Evolutionary conservation across 352 stramenopile genomes (phyloP).

Genomic region (Phytophthora pistaciae): DNA sequence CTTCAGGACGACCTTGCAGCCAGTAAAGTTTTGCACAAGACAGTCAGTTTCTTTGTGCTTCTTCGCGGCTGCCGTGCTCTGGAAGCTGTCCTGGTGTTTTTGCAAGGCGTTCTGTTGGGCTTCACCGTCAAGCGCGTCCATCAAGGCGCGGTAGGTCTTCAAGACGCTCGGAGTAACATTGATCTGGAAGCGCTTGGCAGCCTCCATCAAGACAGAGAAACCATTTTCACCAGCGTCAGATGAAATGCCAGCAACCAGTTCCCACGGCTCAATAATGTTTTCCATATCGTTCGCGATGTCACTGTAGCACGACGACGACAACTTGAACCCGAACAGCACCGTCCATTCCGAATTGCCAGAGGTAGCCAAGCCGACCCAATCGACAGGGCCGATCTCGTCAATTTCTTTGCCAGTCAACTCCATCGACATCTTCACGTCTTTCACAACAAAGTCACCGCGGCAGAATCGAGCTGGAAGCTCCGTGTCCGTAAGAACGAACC

Average conservation of each 20-base stretch:
- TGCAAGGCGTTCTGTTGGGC: conserved; percentile 65
- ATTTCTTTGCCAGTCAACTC: conserved; percentile 61
- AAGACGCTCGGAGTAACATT: conserved; percentile 79
- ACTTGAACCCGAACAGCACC: conserved; percentile 65
- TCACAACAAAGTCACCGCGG: conserved; percentile 73
- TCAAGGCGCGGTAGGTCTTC: conserved; percentile 80
- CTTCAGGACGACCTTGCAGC: conserved; percentile 61
- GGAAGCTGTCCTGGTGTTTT: conserved; percentile 74
- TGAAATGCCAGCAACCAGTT: conserved; percentile 60
- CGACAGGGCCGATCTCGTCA: conserved; percentile 56
- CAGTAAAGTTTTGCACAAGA: conserved; percentile 79
- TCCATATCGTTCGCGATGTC: conserved; percentile 80
- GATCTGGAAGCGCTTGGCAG: conserved; percentile 77
- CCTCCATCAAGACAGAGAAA: conserved; percentile 67
- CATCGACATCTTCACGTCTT: conserved; percentile 68
- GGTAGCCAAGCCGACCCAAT: conserved; percentile 62
- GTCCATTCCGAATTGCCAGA: conserved; percentile 72
- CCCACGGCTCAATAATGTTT: conserved; percentile 78
- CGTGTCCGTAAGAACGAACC: conserved; percentile 67
- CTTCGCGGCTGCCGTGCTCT: conserved; percentile 44
- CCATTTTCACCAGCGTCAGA: conserved; percentile 70
- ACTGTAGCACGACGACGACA: conserved; percentile 77
- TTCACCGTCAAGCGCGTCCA: conserved; percentile 79
- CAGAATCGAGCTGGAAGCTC: conserved; percentile 63
- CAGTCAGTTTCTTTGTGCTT: conserved; percentile 57